Base-by-base conservation (phyloP, 75 land plant species). In the Picea sitchensis region DNA sequence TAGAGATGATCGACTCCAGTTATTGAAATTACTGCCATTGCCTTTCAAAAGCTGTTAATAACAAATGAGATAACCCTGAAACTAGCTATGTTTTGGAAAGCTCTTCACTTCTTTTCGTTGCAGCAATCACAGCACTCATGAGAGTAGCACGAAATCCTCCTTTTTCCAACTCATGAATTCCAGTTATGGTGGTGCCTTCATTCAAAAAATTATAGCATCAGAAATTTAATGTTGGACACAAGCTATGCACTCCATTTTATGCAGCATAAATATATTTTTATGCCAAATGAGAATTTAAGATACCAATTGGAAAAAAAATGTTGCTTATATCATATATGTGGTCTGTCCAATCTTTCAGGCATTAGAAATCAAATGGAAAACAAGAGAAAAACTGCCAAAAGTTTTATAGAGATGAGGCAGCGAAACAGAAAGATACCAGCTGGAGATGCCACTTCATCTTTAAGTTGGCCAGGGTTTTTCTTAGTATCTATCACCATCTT, bases 381-480 rank as follows among this genome's bases (percentile, higher is more conserved):
- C 59, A 20, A 71, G 18, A 41, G 23, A 44, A 41, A 44, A 41
- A 71, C 8, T 12, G 44, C 3, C 11, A 64, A 30, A 38, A 20
- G 36, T 63, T 67, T 6, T 17, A 15, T 23, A 68, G 26, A 60
- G 65, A 8, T 4, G 26, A 21, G 79, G 12, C 18, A 76, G 80
- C 3, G 13, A 74, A 79, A 79, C 63, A 76, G 32, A 79, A 4
- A n/a, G 58, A 68, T 85, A 87, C 88, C 99, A 72, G 90, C 99
- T 74, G 99, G 95, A 14, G 99, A 97, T 32, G 95, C 81, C 75
- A 97, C 99, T 64, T 88, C 98, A 76, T 97, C 98, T 85, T 97
- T 97, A 32, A 97, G 92, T 84, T 91, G 90, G 44, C 92, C 99
- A 1, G 99, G 99, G 65, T 93, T 98, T 81, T 93, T 92, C 78